Percentiles rank a stretch among this genome's conserved stretches.
These are phyloP conservation scores for Plectranthus barbatus DNA, from an alignment of 257 asterid genomes.

Conservation along the genomic window DNA sequence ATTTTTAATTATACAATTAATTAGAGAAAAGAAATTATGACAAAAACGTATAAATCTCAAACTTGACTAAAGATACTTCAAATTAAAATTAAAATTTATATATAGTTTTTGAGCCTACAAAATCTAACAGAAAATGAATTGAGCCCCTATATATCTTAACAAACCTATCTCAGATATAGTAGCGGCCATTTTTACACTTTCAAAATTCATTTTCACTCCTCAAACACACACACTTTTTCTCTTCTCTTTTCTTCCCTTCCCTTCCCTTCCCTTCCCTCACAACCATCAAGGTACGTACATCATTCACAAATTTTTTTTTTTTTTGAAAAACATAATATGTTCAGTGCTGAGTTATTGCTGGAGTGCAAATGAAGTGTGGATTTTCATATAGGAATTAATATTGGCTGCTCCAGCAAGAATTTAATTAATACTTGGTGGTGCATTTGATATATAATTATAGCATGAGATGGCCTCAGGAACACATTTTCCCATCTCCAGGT, in stretches of 20 bases:
- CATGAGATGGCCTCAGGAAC: conserved; percentile 32
- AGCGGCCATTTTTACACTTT: conserved; percentile 17
- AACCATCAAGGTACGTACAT: too few relatives aligned
- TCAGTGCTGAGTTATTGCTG: too few relatives aligned
- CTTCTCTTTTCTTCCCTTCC: neutral
- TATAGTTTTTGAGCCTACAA: neutral
- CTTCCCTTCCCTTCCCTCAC: too few relatives aligned
- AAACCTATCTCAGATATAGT: neutral
- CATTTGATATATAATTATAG: neutral
- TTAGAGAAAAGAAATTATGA: too few relatives aligned
- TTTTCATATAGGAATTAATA: too few relatives aligned
- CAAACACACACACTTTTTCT: neutral
- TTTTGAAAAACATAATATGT: too few relatives aligned
- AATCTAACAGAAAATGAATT: neutral
- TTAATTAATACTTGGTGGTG: neutral
- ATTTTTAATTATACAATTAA: too few relatives aligned
- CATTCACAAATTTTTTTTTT: too few relatives aligned
- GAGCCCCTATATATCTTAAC: conserved; percentile 24
- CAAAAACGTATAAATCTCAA: too few relatives aligned
- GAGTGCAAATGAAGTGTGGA: too few relatives aligned
- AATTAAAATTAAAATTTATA: too few relatives aligned
- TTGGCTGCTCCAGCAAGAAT: neutral
- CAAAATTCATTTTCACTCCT: conserved; percentile 8
- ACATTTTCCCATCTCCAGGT: conserved; percentile 31
- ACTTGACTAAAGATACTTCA: too few relatives aligned